Evolutionary conservation across 805 yeast species (phyloP).

Genomic region (Lipomyces lipofer): DNA sequence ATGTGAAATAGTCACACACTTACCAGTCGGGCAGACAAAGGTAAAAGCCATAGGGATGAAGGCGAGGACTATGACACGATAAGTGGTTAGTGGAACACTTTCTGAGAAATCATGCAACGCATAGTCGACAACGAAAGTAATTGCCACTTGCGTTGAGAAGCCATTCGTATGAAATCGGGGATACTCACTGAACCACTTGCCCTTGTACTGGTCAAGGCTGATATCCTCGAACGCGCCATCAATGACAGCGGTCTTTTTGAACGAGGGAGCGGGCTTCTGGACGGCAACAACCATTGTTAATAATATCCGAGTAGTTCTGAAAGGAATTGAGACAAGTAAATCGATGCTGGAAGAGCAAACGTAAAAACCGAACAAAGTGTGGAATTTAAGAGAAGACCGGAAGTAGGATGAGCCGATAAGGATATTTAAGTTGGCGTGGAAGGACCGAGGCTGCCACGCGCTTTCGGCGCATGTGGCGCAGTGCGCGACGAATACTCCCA

Average conservation of each 20-base stretch:
- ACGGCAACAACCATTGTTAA: constrained; percentile 81
- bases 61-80: constrained; percentile 57
- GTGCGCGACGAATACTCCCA: neutral
- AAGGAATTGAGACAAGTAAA: neutral
- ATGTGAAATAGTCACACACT: neutral
- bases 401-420: neutral
- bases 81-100: neutral
- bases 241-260: constrained; percentile 95
- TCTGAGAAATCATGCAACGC: too few species aligned
- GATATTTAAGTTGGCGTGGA: neutral
- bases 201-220: constrained; percentile 91
- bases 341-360: neutral
- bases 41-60: constrained; percentile 99
- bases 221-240: constrained; percentile 96
- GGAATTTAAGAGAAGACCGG: neutral
- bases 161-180: neutral
- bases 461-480: neutral
- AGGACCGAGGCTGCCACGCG: neutral
- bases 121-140: neutral
- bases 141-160: too few species aligned
- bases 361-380: neutral
- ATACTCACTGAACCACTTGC: constrained; percentile 75
- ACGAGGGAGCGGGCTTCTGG: constrained; percentile 94
- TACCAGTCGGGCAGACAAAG: constrained; percentile 90
- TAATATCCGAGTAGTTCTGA: neutral